Percentiles rank a stretch among this genome's conserved stretches.
These are phyloP conservation scores for Chenopodium formosanum DNA, from an alignment of 148 eudicot genomes.

Conservation along the genomic window DNA sequence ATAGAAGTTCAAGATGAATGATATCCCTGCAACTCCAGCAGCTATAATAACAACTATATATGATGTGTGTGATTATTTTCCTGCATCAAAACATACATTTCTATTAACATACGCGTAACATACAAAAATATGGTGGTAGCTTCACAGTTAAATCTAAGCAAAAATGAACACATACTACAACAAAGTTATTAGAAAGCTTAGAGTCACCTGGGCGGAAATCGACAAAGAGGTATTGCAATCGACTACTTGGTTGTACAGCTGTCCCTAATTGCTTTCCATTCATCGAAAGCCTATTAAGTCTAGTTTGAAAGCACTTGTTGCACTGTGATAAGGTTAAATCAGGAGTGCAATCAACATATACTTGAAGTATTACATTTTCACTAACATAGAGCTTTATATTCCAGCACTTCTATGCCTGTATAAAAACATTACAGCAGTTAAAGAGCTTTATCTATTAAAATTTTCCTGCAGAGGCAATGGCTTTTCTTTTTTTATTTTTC, in stretches of 20 bases:
- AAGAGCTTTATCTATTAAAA: too few species aligned
- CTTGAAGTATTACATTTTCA: not conserved
- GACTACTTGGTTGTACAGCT: slow-evolving; percentile 29
- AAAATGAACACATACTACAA: not conserved
- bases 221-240: slow-evolving; percentile 9
- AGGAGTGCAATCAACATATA: slow-evolving; percentile 20
- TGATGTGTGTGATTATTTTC: not conserved
- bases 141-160: not conserved
- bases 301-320: slow-evolving; percentile 5
- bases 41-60: slow-evolving; percentile 9
- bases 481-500: too few species aligned
- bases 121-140: not conserved
- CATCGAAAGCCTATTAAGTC: slow-evolving; percentile 12
- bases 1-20: slow-evolving; percentile 15
- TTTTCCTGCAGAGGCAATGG: too few species aligned
- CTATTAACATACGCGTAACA: not conserved
- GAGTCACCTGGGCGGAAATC: slow-evolving; percentile 21
- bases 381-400: slow-evolving; percentile 1
- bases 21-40: slow-evolving; percentile 18
- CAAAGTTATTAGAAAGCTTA: not conserved
- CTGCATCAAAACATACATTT: slow-evolving; percentile 9
- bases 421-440: not conserved
- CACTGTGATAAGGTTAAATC: not conserved
- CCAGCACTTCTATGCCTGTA: slow-evolving; percentile 31
- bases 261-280: slow-evolving; percentile 21